Evolutionary conservation across 768 basidiomycete genomes (phyloP).

Genomic region (Tricholoma furcatifolium): DNA sequence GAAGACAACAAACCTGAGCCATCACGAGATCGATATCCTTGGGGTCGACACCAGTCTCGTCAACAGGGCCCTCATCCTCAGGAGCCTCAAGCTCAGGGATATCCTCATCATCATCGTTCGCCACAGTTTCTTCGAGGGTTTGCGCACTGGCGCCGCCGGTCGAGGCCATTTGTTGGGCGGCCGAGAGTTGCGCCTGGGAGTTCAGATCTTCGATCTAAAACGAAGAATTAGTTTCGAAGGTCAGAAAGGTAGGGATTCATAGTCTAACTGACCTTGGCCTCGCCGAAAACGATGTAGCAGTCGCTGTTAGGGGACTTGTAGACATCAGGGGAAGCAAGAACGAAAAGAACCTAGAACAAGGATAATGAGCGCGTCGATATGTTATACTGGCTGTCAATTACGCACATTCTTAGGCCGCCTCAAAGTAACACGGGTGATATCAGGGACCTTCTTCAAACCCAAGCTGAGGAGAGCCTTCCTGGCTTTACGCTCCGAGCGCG

Average conservation of each 20-base stretch:
- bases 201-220: slow-evolving; percentile 84
- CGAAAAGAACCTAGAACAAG: slow-evolving; percentile 72
- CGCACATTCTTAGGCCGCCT: slow-evolving; percentile 91
- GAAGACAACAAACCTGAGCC: slow-evolving; percentile 37
- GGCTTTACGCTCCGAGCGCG: slow-evolving; percentile 92
- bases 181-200: slow-evolving; percentile 70
- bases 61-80: slow-evolving; percentile 79
- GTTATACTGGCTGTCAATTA: slow-evolving; percentile 2
- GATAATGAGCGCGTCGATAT: background rate
- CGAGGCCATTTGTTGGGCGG: slow-evolving; percentile 80
- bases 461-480: slow-evolving; percentile 89
- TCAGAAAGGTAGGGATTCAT: no score
- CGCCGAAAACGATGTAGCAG: slow-evolving; percentile 98
- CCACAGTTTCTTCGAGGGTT: slow-evolving; percentile 50
- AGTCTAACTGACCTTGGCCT: slow-evolving; percentile 70
- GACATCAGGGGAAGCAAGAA: slow-evolving; percentile 91
- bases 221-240: background rate
- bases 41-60: slow-evolving; percentile 86
- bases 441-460: slow-evolving; percentile 89
- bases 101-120: slow-evolving; percentile 76
- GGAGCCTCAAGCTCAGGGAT: slow-evolving; percentile 81
- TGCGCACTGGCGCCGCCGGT: slow-evolving; percentile 45
- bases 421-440: slow-evolving; percentile 93
- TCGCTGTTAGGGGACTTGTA: slow-evolving; percentile 98
- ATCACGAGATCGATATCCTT: slow-evolving; percentile 97